Evolutionary conservation across 208 protist genomes (phyloP).

Genomic region (Acanthamoeba culbertsoni): DNA sequence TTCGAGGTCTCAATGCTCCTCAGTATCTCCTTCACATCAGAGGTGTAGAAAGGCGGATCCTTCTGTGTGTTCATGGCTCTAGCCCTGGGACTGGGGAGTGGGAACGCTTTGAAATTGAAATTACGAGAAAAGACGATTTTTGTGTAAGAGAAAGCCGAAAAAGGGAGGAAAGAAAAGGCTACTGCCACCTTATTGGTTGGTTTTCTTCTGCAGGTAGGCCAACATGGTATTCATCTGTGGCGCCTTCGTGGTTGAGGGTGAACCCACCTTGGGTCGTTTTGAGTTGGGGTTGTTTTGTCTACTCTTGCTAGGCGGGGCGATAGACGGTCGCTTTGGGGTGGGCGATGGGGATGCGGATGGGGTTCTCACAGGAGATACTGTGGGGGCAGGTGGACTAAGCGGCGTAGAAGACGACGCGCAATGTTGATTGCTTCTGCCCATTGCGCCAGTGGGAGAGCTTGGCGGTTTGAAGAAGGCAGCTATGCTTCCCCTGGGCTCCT

Average conservation of each 20-base stretch:
- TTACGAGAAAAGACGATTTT: too few species aligned
- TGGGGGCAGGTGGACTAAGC: neutral
- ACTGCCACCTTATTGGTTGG: too few species aligned
- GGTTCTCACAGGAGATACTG: too few species aligned
- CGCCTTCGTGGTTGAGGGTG: neutral
- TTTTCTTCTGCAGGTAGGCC: too few species aligned
- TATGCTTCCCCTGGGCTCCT: neutral
- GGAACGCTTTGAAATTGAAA: too few species aligned
- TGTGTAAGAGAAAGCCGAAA: too few species aligned
- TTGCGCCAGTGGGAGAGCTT: neutral
- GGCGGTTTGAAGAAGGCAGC: neutral
- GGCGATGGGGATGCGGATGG: too few species aligned
- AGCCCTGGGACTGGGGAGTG: too few species aligned
- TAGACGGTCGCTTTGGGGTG: too few species aligned
- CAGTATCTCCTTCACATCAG: neutral
- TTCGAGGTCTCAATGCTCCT: neutral
- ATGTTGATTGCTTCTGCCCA: neutral
- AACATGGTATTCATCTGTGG: neutral
- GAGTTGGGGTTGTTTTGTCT: neutral
- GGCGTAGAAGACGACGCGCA: neutral
- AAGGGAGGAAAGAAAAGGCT: too few species aligned
- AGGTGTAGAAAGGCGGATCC: neutral
- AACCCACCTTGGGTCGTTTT: too few species aligned
- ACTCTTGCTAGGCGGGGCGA: neutral
- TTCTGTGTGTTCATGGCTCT: too few species aligned